phyloP scores from a whole-genome alignment of 257 asterid genomes.

The Voacanga thouarsii region DNA sequence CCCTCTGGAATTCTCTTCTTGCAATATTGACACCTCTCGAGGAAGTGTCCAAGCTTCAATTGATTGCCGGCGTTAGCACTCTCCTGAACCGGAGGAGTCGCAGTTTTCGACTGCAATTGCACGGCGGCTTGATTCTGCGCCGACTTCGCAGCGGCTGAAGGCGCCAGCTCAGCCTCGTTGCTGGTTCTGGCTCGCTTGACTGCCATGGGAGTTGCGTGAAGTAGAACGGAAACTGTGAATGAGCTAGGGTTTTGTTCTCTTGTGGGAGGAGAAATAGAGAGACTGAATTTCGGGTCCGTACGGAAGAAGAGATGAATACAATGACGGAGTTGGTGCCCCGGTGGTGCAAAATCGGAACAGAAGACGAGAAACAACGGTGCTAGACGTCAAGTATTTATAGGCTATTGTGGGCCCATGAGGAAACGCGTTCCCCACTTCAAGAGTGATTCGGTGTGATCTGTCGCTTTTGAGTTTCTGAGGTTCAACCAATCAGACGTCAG shows the following conservation, averaged over 20 bases:
- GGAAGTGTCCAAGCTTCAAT: slow-evolving; percentile 31
- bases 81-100: slow-evolving; percentile 24
- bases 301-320: not conserved
- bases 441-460: not conserved
- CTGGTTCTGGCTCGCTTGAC: slow-evolving; percentile 14
- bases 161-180: slow-evolving; percentile 1
- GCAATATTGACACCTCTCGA: slow-evolving; percentile 47
- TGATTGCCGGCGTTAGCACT: slow-evolving; percentile 4
- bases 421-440: too few relatives aligned
- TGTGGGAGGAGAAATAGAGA: not conserved
- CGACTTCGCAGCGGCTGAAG: not conserved
- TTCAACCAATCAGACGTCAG: not conserved
- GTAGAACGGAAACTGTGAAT: not conserved
- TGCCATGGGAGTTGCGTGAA: not conserved
- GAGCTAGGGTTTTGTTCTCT: not conserved
- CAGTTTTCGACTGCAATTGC: not conserved
- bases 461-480: not conserved
- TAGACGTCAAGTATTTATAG: slow-evolving; percentile 13
- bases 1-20: slow-evolving; percentile 34
- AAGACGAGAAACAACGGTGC: not conserved
- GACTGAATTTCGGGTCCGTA: slow-evolving; percentile 12
- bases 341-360: not conserved
- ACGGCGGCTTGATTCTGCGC: not conserved
- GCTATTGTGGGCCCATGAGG: slow-evolving; percentile 3
- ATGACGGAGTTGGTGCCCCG: not conserved